A percentile compares a stretch with the other conserved stretches of the same genome.
phyloP scores from a whole-genome alignment of 768 basidiomycete genomes.

The Suillus fuscotomentosus region DNA sequence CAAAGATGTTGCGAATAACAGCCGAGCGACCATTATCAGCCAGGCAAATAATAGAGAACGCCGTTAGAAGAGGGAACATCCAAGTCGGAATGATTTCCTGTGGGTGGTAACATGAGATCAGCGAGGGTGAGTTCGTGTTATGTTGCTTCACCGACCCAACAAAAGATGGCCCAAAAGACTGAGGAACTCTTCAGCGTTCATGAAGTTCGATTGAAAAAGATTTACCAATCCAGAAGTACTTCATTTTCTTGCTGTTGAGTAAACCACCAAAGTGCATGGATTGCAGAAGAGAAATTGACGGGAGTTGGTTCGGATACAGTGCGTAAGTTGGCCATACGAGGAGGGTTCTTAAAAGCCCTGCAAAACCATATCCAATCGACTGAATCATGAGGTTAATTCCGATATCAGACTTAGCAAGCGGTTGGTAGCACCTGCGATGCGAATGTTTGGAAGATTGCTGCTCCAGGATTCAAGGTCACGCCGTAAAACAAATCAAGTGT shows the following conservation, averaged over 20 bases:
- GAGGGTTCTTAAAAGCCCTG: constrained; percentile 41
- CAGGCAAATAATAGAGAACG: constrained; percentile 48
- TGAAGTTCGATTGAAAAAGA: background rate
- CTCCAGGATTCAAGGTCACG: constrained; percentile 44
- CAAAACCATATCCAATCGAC: constrained; percentile 39
- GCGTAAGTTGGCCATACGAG: constrained; percentile 55
- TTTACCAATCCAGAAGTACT: constrained; percentile 55
- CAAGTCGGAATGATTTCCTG: constrained; percentile 16
- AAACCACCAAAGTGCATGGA: constrained; percentile 50
- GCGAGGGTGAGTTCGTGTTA: background rate
- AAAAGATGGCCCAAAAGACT: constrained; percentile 44
- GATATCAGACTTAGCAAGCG: constrained; percentile 24
- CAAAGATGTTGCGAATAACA: constrained; percentile 41
- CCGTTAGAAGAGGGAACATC: constrained; percentile 38
- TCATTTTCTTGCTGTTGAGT: constrained; percentile 49
- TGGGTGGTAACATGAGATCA: background rate
- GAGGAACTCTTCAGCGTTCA: constrained; percentile 2
- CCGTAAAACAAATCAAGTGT: constrained; percentile 58
- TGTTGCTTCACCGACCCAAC: constrained; percentile 36
- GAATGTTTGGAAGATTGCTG: constrained; percentile 57
- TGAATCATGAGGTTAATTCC: constrained; percentile 13
- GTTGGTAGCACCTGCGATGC: constrained; percentile 37
- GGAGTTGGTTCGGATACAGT: constrained; percentile 52
- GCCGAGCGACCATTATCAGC: constrained; percentile 44
- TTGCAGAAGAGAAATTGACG: constrained; percentile 51